Percentiles rank a stretch among this genome's conserved stretches.
Evolutionary conservation across 169 alveolate species (phyloP).

Genomic region (Cryptosporidium tyzzeri): DNA sequence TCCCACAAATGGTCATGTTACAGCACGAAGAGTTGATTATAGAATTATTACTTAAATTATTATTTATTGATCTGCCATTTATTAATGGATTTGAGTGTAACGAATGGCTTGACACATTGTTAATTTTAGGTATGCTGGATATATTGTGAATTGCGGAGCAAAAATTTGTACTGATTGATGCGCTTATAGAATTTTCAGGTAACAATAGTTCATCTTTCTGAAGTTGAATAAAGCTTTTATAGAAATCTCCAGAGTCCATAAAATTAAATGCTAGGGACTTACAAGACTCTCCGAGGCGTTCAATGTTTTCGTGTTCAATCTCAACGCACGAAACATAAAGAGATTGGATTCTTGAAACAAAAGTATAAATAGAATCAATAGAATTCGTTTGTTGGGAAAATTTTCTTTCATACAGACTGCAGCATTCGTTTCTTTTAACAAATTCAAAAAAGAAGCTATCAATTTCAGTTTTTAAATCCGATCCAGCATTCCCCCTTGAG

Average conservation of each 20-base stretch:
- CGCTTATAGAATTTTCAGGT: neutral
- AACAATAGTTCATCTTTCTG: constrained; percentile 12
- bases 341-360: constrained; percentile 62
- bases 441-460: constrained; percentile 19
- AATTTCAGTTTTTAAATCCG: neutral
- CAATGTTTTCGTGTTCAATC: constrained; percentile 52
- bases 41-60: neutral
- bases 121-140: neutral
- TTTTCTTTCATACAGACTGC: neutral
- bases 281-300: constrained; percentile 54
- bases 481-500: neutral
- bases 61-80: neutral
- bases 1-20: constrained; percentile 42
- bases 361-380: constrained; percentile 35
- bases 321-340: constrained; percentile 66
- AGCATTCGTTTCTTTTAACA: neutral
- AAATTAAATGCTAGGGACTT: constrained; percentile 49
- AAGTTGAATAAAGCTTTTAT: constrained; percentile 43
- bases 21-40: neutral
- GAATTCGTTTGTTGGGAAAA: constrained; percentile 40
- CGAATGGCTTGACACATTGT: neutral
- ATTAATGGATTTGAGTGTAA: neutral
- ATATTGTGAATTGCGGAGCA: neutral
- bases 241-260: constrained; percentile 46
- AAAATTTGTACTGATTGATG: constrained; percentile 11